Base-by-base conservation (phyloP, 2,329 filamentous ascomycete genomes). In the Pseudomassariella vexata region DNA sequence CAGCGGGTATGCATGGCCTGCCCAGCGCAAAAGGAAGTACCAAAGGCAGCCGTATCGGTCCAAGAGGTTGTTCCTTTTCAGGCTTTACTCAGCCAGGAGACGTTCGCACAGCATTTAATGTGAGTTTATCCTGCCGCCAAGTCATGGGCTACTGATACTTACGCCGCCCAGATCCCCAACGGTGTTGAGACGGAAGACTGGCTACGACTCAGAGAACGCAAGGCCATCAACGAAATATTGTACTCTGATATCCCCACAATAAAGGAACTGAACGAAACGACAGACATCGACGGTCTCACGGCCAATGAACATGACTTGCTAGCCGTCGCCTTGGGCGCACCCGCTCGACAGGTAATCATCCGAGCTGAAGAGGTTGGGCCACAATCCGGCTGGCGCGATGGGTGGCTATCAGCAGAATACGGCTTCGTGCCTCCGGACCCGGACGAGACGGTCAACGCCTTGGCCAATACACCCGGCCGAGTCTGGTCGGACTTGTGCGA, bases 401-500 rank as follows among this genome's bases (percentile, higher is more conserved):
- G 68, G 0, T 72, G 68, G 43, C 62, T 73, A 19, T 68, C 60
- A 36, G 59, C 58, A 12, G 68, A 71, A 31, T 63, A 70, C 22
- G 70, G 70, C 1, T 73, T 73, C 37, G 68, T 64, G 14, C 66
- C 68, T 0, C 60, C 62, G 2, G 68, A 73, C 38, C 64, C 68
- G 9, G 65, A 69, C 38, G 68, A 68, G 35, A 55, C 68, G 0
- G 59, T 61, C 1, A 64, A 60, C 4, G 68, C 65, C 5, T 55
- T 63, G 11, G 63, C 60, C 19, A 63, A 56, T 38, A 70, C 66
- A 0, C 67, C 68, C 0, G 68, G 70, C 0, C 55, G 69, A n/a
- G 60, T 73, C 11, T 75, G 70, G 70, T 66, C 65, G 4, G 69
- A 73, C 38, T 55, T 73, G 1, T 70, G 65, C 35, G 67, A 71